Evolutionary conservation across 352 stramenopile species (phyloP), one percentile per base, ranked within the genome.

Genomic region (Phytophthora vignae): DNA sequence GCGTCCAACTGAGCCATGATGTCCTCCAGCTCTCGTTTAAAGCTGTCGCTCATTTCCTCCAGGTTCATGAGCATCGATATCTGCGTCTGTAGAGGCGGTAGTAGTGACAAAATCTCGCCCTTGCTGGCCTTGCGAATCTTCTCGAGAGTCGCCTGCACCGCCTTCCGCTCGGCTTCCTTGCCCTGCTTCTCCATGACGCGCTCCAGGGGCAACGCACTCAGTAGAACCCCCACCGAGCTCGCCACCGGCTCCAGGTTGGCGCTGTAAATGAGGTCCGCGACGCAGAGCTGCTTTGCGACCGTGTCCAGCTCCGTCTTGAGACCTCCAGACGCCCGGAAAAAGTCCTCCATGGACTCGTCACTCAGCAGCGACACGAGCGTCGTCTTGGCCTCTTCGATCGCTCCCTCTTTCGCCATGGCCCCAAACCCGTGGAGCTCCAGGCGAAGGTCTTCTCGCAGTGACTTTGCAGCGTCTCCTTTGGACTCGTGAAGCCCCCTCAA

Each of bases 241-340:
- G 67, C 44, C n/a, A 94, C 46, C 4, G 81, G 68, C 4, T 66
- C 55, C 40, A 98, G 12, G 17, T 93, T 82, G 6, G 63, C 54
- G 22, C 76, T 69, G 77, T 97, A 96, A 44, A 98, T 96, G 38
- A 98, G 85, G 49, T 96, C 80, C 3, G 84, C 62, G 8, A 90
- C 62, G 8, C 78, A 71, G 12, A 97, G 70, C 3, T 83, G 78
- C 72, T 93, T 87, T 4, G 82, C 74, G n/a, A 97, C 68, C 9
- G 52, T 65, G 12, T 92, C 78, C 10, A 98, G 70, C 40, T 97
- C 91, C 2, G 58, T 57, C n/a, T 90, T 92, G 19, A 98, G 79
- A 1, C 87, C 92, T 1, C 90, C 92, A 17, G 85, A 81, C 31
- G 79, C 80, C 55, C 90, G 82, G 53, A 97, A 97, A 55, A 97